phyloP scores from a whole-genome alignment of 805 yeast genomes.

The Wickerhamomyces queroliae region DNA sequence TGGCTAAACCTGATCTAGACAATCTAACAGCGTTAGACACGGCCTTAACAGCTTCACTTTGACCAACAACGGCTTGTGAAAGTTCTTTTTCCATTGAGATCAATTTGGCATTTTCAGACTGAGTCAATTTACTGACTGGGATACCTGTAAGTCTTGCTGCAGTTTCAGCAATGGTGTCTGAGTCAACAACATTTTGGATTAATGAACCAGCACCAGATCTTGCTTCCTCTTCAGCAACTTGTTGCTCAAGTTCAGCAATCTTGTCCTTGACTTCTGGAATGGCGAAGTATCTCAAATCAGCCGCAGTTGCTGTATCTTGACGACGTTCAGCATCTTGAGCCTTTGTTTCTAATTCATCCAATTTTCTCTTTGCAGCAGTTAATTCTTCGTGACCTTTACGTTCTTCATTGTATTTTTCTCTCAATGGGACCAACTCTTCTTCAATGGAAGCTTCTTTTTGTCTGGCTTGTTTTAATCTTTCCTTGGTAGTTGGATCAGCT shows the following conservation, averaged over 20 bases:
- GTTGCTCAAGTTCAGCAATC: slow-evolving; percentile 67
- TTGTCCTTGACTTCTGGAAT: slow-evolving; percentile 84
- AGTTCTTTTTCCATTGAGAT: slow-evolving; percentile 91
- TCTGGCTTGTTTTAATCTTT: slow-evolving; percentile 74
- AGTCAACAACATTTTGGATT: slow-evolving; percentile 85
- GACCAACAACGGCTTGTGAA: slow-evolving; percentile 85
- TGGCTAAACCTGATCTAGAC: slow-evolving; percentile 89
- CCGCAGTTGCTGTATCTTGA: slow-evolving; percentile 89
- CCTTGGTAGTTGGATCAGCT: slow-evolving; percentile 76
- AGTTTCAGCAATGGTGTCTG: slow-evolving; percentile 92
- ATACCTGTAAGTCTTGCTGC: slow-evolving; percentile 96
- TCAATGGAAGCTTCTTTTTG: slow-evolving; percentile 77
- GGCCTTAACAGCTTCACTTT: slow-evolving; percentile 91
- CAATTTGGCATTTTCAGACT: slow-evolving; percentile 90
- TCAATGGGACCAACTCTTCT: slow-evolving; percentile 79
- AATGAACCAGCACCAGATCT: slow-evolving; percentile 54
- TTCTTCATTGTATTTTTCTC: slow-evolving; percentile 82
- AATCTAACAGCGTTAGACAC: slow-evolving; percentile 93
- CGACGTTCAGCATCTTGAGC: slow-evolving; percentile 97
- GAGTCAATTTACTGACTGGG: slow-evolving; percentile 90
- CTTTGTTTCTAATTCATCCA: slow-evolving; percentile 89
- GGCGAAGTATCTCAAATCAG: slow-evolving; percentile 95
- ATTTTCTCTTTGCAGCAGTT: slow-evolving; percentile 80
- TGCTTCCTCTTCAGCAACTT: slow-evolving; percentile 73
- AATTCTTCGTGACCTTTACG: slow-evolving; percentile 88